Percentiles rank a stretch among this genome's conserved stretches.
phyloP scores from a whole-genome alignment of 2,329 filamentous ascomycete species.

The Graphilbum ipis-grandicollis region DNA sequence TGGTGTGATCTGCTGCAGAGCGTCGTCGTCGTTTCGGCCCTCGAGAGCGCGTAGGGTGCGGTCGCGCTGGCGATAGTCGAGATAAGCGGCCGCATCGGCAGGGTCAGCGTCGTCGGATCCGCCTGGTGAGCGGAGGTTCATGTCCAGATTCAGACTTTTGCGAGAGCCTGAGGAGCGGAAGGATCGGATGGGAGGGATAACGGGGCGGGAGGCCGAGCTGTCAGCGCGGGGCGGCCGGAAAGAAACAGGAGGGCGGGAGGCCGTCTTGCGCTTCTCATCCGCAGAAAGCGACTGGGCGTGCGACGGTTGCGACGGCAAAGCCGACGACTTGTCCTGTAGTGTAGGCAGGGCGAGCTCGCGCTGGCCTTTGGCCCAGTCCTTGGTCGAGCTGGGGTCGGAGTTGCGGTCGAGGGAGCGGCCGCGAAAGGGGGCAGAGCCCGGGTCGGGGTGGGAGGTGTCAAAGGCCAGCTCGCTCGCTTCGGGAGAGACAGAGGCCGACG shows the following conservation, averaged over 20 bases:
- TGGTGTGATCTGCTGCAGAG: slow-evolving; percentile 21
- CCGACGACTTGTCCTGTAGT: slow-evolving; percentile 11
- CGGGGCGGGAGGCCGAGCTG: slow-evolving; percentile 13
- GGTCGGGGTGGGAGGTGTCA: not conserved
- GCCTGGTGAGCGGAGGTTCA: slow-evolving; percentile 25
- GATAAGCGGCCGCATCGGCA: slow-evolving; percentile 11
- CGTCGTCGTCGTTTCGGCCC: slow-evolving; percentile 21
- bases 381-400: slow-evolving; percentile 9
- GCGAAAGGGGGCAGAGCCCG: not conserved
- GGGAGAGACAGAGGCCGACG: not conserved
- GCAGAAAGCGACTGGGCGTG: slow-evolving; percentile 8
- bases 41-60: slow-evolving; percentile 33
- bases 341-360: slow-evolving; percentile 30
- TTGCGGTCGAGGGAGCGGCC: not conserved
- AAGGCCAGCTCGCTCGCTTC: not conserved
- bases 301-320: slow-evolving; percentile 8
- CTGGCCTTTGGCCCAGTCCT: slow-evolving; percentile 23
- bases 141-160: slow-evolving; percentile 34
- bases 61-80: slow-evolving; percentile 27
- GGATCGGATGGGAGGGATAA: slow-evolving; percentile 35
- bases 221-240: slow-evolving; percentile 24
- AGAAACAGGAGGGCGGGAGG: slow-evolving; percentile 31
- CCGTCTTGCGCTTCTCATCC: slow-evolving; percentile 29
- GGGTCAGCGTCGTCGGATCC: slow-evolving; percentile 27
- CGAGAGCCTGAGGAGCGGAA: slow-evolving; percentile 40